Evolutionary conservation across 2,329 filamentous ascomycete species (phyloP).

Genomic region (Graphilbum fragrans): DNA sequence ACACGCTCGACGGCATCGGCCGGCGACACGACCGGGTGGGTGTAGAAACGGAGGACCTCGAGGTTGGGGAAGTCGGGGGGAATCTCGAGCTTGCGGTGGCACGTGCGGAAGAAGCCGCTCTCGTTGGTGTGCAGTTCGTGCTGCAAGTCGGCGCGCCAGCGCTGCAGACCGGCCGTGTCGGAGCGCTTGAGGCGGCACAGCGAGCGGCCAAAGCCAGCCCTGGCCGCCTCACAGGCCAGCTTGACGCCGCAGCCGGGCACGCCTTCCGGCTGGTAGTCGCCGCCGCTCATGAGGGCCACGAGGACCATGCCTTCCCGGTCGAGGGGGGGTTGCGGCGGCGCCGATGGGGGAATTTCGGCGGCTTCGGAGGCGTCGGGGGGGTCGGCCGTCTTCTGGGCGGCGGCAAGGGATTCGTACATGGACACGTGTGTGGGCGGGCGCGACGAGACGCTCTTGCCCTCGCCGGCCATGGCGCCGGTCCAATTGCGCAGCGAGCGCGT

Average conservation of each 20-base stretch:
- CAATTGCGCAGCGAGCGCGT: constrained; percentile 68
- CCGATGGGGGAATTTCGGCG: no score
- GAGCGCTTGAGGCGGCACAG: constrained; percentile 53
- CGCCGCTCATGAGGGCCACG: constrained; percentile 87
- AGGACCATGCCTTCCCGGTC: constrained; percentile 86
- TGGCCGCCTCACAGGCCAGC: constrained; percentile 78
- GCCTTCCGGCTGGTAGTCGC: constrained; percentile 84
- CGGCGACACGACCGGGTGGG: constrained; percentile 69
- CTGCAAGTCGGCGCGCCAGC: constrained; percentile 61
- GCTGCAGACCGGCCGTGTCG: constrained; percentile 44
- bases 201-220: constrained; percentile 71
- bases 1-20: constrained; percentile 42
- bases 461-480: constrained; percentile 32
- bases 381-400: constrained; percentile 14
- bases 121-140: constrained; percentile 77
- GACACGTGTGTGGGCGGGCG: constrained; percentile 72
- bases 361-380: constrained; percentile 26
- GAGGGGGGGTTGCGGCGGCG: no score
- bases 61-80: constrained; percentile 71
- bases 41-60: constrained; percentile 76
- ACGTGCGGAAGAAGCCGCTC: constrained; percentile 64
- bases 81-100: constrained; percentile 61
- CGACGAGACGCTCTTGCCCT: constrained; percentile 62
- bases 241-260: constrained; percentile 81
- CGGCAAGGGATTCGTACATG: constrained; percentile 56